Evolutionary conservation across 2,329 filamentous ascomycete genomes (phyloP).

Genomic region (Herpomyces periplanetae): DNA sequence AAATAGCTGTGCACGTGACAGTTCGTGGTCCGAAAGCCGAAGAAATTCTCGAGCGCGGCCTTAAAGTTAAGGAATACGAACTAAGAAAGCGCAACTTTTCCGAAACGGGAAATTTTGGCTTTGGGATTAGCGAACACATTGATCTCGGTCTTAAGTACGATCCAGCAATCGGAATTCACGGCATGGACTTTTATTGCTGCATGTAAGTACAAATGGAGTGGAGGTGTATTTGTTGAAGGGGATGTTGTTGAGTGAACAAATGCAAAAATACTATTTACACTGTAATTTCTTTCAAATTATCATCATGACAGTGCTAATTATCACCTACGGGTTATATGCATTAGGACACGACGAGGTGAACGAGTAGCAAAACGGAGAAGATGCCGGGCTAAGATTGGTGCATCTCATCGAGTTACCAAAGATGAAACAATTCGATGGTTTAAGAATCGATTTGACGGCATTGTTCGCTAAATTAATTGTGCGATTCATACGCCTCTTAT

Average conservation of each 20-base stretch:
- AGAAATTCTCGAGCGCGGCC: slow-evolving; percentile 98
- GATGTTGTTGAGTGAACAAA: background rate
- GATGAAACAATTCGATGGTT: slow-evolving; percentile 94
- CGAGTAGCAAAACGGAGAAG: slow-evolving; percentile 83
- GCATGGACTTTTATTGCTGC: slow-evolving; percentile 99
- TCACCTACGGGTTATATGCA: slow-evolving; percentile 5
- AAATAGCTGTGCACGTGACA: slow-evolving; percentile 97
- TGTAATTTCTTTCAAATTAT: background rate
- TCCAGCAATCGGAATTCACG: slow-evolving; percentile 89
- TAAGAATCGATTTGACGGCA: slow-evolving; percentile 83
- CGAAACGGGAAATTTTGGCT: slow-evolving; percentile 97
- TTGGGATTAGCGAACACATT: slow-evolving; percentile 99
- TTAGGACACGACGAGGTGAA: slow-evolving; percentile 72
- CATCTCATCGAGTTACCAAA: slow-evolving; percentile 69
- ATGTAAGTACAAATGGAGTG: slow-evolving; percentile 20
- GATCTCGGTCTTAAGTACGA: slow-evolving; percentile 99
- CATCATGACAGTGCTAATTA: background rate
- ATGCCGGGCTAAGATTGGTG: slow-evolving; percentile 46
- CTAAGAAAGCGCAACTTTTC: slow-evolving; percentile 98
- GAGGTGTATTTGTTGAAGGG: background rate
- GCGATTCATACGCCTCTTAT: too few relatives aligned
- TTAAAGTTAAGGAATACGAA: slow-evolving; percentile 99
- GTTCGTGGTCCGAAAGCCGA: slow-evolving; percentile 96
- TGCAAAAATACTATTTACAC: background rate
- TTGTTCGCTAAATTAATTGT: slow-evolving; percentile 96